Evolutionary conservation across 129 eudicot species (phyloP).

Genomic region (Erigeron canadensis): DNA sequence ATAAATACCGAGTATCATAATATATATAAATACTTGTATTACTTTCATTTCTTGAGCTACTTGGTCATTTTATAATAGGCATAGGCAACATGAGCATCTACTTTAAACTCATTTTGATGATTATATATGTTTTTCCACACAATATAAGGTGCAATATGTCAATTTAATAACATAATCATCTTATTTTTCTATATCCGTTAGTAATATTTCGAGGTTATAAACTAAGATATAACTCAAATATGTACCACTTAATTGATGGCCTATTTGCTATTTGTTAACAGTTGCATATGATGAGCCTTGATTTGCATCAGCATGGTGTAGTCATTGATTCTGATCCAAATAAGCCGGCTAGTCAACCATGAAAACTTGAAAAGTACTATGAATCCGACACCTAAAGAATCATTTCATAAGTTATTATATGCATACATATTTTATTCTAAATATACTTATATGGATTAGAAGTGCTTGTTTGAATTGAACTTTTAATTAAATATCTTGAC

Average conservation of each 20-base stretch:
- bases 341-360: background rate
- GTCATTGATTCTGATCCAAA: background rate
- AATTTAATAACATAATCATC: too few species aligned
- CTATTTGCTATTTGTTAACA: background rate
- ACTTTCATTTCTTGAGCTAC: too few species aligned
- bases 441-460: background rate
- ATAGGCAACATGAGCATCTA: too few species aligned
- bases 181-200: too few species aligned
- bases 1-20: too few species aligned
- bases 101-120: too few species aligned
- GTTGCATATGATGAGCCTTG: conserved; percentile 8
- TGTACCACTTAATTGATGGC: background rate
- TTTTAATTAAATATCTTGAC: background rate
- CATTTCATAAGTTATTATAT: background rate
- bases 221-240: too few species aligned
- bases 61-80: too few species aligned
- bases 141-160: too few species aligned
- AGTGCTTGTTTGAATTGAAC: background rate
- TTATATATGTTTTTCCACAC: too few species aligned
- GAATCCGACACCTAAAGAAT: background rate
- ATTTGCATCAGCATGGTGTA: conserved; percentile 25
- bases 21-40: too few species aligned
- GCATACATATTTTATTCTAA: background rate
- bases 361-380: background rate
- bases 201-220: too few species aligned